Evolutionary conservation across 345 rosid genomes (phyloP).

Genomic region (Rhizophora mangle): DNA sequence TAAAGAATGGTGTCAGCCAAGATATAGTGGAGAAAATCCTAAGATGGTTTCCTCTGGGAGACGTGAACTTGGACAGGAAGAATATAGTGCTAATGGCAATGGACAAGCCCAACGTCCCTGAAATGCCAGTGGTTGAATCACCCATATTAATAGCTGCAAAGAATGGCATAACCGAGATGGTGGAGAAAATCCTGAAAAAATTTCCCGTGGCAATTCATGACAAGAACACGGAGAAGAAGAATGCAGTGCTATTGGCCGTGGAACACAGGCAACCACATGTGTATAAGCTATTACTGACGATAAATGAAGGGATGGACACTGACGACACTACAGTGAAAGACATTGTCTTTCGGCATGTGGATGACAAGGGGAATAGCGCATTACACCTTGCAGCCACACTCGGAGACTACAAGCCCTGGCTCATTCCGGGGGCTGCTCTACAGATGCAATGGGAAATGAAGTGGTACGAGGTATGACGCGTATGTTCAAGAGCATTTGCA

Average conservation of each 20-base stretch:
- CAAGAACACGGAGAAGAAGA: conserved; percentile 25
- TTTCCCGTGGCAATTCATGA: conserved; percentile 32
- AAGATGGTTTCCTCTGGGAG: background rate
- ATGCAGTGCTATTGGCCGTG: conserved; percentile 41
- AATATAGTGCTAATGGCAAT: conserved; percentile 11
- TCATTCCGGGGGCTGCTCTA: conserved; percentile 47
- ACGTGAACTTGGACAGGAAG: conserved; percentile 5
- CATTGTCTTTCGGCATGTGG: conserved; percentile 36
- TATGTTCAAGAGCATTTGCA: background rate
- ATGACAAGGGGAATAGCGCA: conserved; percentile 42
- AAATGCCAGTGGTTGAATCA: conserved; percentile 14
- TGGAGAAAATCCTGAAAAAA: conserved; percentile 23
- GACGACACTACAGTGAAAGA: conserved; percentile 17
- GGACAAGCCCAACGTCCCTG: background rate
- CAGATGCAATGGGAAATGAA: conserved; percentile 68
- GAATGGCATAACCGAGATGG: conserved; percentile 32
- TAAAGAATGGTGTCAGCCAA: background rate
- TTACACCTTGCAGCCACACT: conserved; percentile 49
- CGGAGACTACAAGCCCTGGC: conserved; percentile 48
- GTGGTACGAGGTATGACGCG: conserved; percentile 48
- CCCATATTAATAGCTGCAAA: conserved; percentile 33
- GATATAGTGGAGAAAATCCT: background rate
- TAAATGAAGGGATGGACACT: background rate
- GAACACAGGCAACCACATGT: conserved; percentile 50
- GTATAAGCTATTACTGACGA: conserved; percentile 24